These are phyloP conservation scores for Aureobasidium pullulans DNA, from an alignment of 2,329 filamentous ascomycete genomes.

Conservation along the genomic window DNA sequence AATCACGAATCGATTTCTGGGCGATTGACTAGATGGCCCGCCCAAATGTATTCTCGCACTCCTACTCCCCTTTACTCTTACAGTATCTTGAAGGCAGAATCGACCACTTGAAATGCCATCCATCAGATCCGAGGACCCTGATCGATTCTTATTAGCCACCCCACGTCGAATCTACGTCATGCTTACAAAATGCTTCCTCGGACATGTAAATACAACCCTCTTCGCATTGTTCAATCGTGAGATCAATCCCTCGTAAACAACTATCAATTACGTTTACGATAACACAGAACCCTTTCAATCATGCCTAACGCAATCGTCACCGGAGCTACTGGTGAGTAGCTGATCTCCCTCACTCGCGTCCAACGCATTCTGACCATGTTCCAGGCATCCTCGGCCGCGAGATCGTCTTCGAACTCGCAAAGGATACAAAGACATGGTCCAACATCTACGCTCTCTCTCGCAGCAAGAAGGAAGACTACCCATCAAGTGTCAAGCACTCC, in stretches of 20 bases:
- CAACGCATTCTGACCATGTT: not conserved
- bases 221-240: no score
- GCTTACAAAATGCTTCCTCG: not conserved
- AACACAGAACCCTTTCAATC: constrained; percentile 13
- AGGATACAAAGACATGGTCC: constrained; percentile 29
- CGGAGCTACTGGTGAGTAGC: constrained; percentile 24
- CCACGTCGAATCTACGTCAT: not conserved
- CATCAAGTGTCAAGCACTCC: constrained; percentile 32
- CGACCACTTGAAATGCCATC: not conserved
- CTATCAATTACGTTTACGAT: no score
- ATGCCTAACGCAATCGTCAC: constrained; percentile 29
- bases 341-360: no score
- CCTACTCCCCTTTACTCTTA: no score
- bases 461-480: constrained; percentile 31
- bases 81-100: no score
- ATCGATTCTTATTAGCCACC: not conserved
- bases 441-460: constrained; percentile 36
- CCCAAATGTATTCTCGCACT: no score
- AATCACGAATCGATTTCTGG: no score
- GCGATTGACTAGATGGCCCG: no score
- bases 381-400: constrained; percentile 36
- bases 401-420: constrained; percentile 32
- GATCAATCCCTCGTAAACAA: no score
- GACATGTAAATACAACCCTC: not conserved
- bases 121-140: not conserved